Percentiles rank a stretch among this genome's conserved stretches.
These are phyloP conservation scores for Podochytrium sp. DNA, from an alignment of 192 early-diverging fungal genomes.

Conservation along the genomic window DNA sequence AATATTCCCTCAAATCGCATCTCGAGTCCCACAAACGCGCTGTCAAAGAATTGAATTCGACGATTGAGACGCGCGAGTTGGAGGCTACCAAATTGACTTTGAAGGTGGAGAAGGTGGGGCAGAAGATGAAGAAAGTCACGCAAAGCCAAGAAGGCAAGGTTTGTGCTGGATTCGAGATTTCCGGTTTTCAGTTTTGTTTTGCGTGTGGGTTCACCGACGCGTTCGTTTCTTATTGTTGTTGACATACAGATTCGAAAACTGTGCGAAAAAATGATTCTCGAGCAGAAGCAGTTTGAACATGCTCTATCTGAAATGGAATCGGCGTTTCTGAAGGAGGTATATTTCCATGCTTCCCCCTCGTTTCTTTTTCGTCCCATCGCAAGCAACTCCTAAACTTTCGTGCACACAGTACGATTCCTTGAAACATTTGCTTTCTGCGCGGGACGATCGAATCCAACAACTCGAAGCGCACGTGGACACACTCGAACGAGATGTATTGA, in stretches of 20 bases:
- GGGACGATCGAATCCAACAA: not conserved
- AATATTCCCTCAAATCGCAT: constrained; percentile 10
- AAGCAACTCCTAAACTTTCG: not conserved
- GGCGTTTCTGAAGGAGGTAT: not conserved
- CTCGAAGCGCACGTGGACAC: not conserved
- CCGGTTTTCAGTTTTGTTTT: too few relatives aligned
- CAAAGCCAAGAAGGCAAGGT: not conserved
- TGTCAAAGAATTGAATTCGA: not conserved
- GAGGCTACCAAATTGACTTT: not conserved
- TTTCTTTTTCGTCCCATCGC: too few relatives aligned
- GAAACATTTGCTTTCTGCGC: not conserved
- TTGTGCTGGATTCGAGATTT: not conserved
- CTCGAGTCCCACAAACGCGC: not conserved
- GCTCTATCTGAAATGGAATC: constrained; percentile 14
- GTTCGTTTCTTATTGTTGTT: not conserved
- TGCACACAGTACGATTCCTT: not conserved
- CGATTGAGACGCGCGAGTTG: not conserved
- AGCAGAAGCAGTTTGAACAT: not conserved
- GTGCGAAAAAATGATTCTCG: not conserved
- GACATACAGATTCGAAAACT: constrained; percentile 11
- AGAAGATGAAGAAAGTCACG: constrained; percentile 6
- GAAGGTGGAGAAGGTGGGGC: not conserved
- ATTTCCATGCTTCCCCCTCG: not conserved
- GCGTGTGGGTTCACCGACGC: not conserved
- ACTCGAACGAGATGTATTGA: not conserved